Evolutionary conservation across 345 rosid genomes (phyloP), one percentile per base, ranked within the genome.

Genomic region (Linum trigynum): DNA sequence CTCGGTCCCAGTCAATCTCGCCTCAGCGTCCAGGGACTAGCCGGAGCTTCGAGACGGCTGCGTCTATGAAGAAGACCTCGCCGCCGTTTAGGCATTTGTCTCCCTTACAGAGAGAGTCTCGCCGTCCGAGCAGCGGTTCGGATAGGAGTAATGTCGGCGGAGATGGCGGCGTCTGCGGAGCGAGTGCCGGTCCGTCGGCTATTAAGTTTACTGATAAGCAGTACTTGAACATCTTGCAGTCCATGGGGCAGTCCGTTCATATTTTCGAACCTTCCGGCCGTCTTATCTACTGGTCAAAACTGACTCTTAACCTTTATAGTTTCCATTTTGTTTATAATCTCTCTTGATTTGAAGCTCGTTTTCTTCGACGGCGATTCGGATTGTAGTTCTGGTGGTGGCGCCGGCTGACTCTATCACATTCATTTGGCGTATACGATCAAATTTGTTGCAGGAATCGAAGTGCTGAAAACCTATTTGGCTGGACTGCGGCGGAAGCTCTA

Each of bases 191-290:
- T 48, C 85, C 97, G 8, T 75, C 94, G 23, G 78, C 80, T 3
- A 79, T 82, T 41, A 82, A 84, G 59, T 86, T 90, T 65, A 76
- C 83, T 1, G 84, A 90, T 60, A 82, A 67, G 37, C 96, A 90
- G 70, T 90, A 81, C 79, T 78, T 88, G 79, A 90, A 86, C 70
- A 94, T 94, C 23, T 82, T 94, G 75, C 96, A 94, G 80, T 84
- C 90, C 16, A 83, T 94, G 97, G 95, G 95, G 39, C 99, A 94
- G 66, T 78, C 96, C 55, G 95, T 94, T 76, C 95, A 94, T 73
- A 88, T 91, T 64, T 76, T 79, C 64, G 95, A 88, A 76, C 78
- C 77, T 1, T 64, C 69, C 23, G 83, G 82, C 65, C 88, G 87
- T 36, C 75, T 94, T 7, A 81, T 88, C 65, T 90, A 90, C 68